These are phyloP conservation scores for Capsicum rhomboideum DNA, from an alignment of 257 asterid genomes.

Conservation along the genomic window DNA sequence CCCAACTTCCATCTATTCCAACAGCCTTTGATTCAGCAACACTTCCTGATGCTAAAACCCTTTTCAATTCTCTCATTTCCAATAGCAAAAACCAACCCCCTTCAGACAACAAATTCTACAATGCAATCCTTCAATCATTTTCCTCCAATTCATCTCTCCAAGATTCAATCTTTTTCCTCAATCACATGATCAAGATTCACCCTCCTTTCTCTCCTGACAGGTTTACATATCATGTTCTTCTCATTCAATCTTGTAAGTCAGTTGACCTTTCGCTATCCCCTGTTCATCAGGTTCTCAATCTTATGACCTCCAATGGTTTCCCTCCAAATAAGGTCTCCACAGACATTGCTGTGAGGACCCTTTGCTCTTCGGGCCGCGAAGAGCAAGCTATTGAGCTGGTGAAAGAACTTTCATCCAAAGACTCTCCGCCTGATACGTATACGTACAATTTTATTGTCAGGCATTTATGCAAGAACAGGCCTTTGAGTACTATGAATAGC, in stretches of 20 bases:
- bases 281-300: constrained; percentile 58
- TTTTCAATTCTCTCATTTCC: constrained; percentile 58
- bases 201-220: constrained; percentile 74
- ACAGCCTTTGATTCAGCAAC: constrained; percentile 36
- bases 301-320: constrained; percentile 55
- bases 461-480: constrained; percentile 59
- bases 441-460: constrained; percentile 79
- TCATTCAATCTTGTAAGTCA: constrained; percentile 53
- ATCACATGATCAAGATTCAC: constrained; percentile 68
- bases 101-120: constrained; percentile 48
- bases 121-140: constrained; percentile 59
- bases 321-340: constrained; percentile 60
- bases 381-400: constrained; percentile 70
- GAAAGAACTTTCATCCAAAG: constrained; percentile 51
- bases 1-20: constrained; percentile 19
- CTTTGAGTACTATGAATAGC: constrained; percentile 40
- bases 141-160: constrained; percentile 53
- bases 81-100: constrained; percentile 31
- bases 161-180: constrained; percentile 70
- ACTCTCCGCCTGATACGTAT: constrained; percentile 52
- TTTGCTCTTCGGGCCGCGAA: constrained; percentile 63
- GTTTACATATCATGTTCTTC: constrained; percentile 56
- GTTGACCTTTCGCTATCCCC: constrained; percentile 40
- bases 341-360: constrained; percentile 69
- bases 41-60: constrained; percentile 75